A percentile compares a stretch with the other conserved stretches of the same genome.
phyloP scores from a whole-genome alignment of 2,329 filamentous ascomycete species.

The Trichoderma asperellum region DNA sequence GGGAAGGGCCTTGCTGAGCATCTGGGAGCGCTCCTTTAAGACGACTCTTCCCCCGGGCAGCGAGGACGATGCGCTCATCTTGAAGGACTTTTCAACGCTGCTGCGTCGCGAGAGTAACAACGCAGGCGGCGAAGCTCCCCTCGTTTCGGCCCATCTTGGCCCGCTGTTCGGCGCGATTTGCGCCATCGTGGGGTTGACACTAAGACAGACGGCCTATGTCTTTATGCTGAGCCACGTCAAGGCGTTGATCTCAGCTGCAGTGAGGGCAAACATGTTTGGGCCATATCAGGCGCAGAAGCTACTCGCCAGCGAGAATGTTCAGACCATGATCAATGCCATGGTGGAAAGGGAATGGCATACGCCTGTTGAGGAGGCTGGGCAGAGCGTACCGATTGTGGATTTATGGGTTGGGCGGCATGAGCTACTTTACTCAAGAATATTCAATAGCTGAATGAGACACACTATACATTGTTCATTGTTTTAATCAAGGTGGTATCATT shows the following conservation, averaged over 20 bases:
- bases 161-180: constrained; percentile 72
- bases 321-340: constrained; percentile 59
- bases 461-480: not conserved
- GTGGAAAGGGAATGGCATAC: constrained; percentile 65
- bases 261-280: constrained; percentile 76
- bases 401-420: constrained; percentile 84
- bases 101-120: constrained; percentile 40
- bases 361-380: constrained; percentile 67
- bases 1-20: constrained; percentile 71
- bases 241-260: constrained; percentile 74
- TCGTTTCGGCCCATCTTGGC: constrained; percentile 66
- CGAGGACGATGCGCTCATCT: constrained; percentile 35
- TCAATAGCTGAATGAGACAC: constrained; percentile 67
- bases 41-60: constrained; percentile 38
- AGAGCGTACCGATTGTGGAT: constrained; percentile 77
- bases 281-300: constrained; percentile 79
- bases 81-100: constrained; percentile 45
- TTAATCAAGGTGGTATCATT: constrained; percentile 40
- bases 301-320: constrained; percentile 64
- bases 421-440: constrained; percentile 81
- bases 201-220: constrained; percentile 70
- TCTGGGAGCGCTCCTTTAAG: constrained; percentile 75
- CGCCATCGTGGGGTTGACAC: constrained; percentile 60
- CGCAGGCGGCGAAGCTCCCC: constrained; percentile 37
- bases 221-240: constrained; percentile 78